Percentiles rank a stretch among this genome's conserved stretches.
phyloP scores from a whole-genome alignment of 352 stramenopile genomes.

The Lagenidium giganteum region DNA sequence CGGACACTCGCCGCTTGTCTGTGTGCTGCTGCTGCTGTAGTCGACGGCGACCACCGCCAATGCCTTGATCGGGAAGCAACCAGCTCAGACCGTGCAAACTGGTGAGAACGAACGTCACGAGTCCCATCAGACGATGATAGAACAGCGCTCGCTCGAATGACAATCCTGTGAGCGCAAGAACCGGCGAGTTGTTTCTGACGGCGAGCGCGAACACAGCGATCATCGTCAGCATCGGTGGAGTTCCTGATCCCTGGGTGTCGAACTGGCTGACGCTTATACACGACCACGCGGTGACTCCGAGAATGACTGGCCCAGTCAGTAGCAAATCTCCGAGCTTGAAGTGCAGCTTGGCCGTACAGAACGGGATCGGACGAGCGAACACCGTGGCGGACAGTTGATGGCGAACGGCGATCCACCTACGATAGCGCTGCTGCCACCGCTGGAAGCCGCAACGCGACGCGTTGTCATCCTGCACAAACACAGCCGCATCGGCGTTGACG shows the following conservation, averaged over 20 bases:
- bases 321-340: slow-evolving; percentile 16
- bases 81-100: slow-evolving; percentile 34
- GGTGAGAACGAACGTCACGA: slow-evolving; percentile 27
- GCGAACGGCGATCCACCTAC: slow-evolving; percentile 13
- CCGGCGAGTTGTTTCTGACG: slow-evolving; percentile 43
- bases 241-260: slow-evolving; percentile 8
- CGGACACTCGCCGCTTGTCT: too few relatives aligned
- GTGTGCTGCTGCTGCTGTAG: too few relatives aligned
- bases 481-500: too few relatives aligned
- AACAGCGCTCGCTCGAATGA: slow-evolving; percentile 45
- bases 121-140: slow-evolving; percentile 39
- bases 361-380: slow-evolving; percentile 9
- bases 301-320: slow-evolving; percentile 6
- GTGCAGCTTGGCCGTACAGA: slow-evolving; percentile 5
- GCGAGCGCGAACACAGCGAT: slow-evolving; percentile 34
- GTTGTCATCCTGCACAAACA: too few relatives aligned
- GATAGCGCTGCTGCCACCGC: too few relatives aligned
- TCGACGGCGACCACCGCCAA: too few relatives aligned
- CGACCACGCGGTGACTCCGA: neutral
- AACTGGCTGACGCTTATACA: too few relatives aligned
- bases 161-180: slow-evolving; percentile 32
- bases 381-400: slow-evolving; percentile 5
- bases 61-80: too few relatives aligned
- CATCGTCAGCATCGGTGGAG: slow-evolving; percentile 21
- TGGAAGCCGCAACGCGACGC: too few relatives aligned